phyloP scores from a whole-genome alignment of 1,284 basidiomycete species.

The Cronartium quercuum region DNA sequence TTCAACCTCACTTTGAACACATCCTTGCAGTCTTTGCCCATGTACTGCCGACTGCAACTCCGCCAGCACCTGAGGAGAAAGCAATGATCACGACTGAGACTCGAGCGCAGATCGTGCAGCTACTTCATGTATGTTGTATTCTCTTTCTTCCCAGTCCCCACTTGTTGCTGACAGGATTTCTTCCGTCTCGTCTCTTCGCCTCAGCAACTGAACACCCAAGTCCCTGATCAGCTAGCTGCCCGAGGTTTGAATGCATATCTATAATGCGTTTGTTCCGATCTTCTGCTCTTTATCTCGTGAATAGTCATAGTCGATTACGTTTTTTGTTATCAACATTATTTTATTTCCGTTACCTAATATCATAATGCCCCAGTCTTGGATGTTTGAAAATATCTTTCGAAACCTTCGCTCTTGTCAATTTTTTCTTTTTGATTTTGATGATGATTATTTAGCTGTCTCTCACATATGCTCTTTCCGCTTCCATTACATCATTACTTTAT shows the following conservation, averaged over 20 bases:
- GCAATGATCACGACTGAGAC: constrained; percentile 68
- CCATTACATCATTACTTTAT: too few species aligned
- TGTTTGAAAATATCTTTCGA: too few species aligned
- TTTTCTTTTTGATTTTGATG: too few species aligned
- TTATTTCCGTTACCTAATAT: too few species aligned
- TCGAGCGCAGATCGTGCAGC: constrained; percentile 64
- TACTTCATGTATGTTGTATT: constrained; percentile 56
- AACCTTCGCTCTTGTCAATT: too few species aligned
- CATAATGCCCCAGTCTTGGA: too few species aligned
- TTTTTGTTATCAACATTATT: too few species aligned
- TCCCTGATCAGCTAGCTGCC: constrained; percentile 67
- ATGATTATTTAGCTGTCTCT: too few species aligned
- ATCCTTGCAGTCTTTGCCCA: constrained; percentile 75
- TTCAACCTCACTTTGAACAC: constrained; percentile 69
- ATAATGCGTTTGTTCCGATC: constrained; percentile 10
- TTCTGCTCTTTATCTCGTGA: too few species aligned
- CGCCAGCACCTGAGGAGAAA: constrained; percentile 52
- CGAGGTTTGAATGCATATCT: constrained; percentile 58
- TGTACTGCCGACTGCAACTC: constrained; percentile 58
- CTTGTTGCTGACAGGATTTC: neutral
- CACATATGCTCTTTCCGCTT: too few species aligned
- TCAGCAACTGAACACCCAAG: constrained; percentile 61
- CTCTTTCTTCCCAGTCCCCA: neutral
- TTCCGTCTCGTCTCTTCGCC: neutral
- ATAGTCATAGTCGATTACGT: too few species aligned